phyloP scores from a whole-genome alignment of 768 basidiomycete species.

The Termitomyces sp. region DNA sequence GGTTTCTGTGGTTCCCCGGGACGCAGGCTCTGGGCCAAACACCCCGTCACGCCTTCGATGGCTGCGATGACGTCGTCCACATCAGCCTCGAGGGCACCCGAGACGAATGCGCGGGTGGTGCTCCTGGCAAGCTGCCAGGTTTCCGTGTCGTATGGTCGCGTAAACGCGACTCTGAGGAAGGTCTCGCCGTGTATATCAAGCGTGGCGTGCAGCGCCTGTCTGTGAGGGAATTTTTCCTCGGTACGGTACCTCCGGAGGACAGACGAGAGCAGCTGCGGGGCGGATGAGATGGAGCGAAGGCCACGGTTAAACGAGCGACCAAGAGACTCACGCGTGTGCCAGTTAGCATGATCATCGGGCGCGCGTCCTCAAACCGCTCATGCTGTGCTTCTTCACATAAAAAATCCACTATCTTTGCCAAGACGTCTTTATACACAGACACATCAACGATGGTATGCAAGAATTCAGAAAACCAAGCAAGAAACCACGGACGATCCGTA shows the following conservation, averaged over 20 bases:
- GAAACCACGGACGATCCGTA: constrained; percentile 38
- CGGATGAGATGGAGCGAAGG: neutral
- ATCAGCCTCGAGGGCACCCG: constrained; percentile 25
- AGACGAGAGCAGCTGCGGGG: constrained; percentile 26
- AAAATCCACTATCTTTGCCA: constrained; percentile 68
- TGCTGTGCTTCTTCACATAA: constrained; percentile 82
- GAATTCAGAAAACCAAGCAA: constrained; percentile 64
- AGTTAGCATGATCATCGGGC: constrained; percentile 55
- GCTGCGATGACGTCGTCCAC: constrained; percentile 24
- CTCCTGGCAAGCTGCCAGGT: constrained; percentile 31
- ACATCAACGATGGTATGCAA: constrained; percentile 50
- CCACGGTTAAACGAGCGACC: neutral
- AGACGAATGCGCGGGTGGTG: constrained; percentile 30
- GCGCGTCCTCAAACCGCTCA: constrained; percentile 54
- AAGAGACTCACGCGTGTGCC: constrained; percentile 55
- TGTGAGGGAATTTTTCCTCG: constrained; percentile 17
- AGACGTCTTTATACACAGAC: constrained; percentile 52
- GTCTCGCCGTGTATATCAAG: constrained; percentile 35
- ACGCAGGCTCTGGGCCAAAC: constrained; percentile 20
- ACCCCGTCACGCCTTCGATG: constrained; percentile 25
- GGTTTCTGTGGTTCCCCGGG: constrained; percentile 2
- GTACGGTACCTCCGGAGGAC: constrained; percentile 20
- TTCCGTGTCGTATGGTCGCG: constrained; percentile 23
- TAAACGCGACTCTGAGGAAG: constrained; percentile 34
- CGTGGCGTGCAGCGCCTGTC: constrained; percentile 21